Evolutionary conservation across 768 basidiomycete genomes (phyloP).

Genomic region (Tricholoma sp.): DNA sequence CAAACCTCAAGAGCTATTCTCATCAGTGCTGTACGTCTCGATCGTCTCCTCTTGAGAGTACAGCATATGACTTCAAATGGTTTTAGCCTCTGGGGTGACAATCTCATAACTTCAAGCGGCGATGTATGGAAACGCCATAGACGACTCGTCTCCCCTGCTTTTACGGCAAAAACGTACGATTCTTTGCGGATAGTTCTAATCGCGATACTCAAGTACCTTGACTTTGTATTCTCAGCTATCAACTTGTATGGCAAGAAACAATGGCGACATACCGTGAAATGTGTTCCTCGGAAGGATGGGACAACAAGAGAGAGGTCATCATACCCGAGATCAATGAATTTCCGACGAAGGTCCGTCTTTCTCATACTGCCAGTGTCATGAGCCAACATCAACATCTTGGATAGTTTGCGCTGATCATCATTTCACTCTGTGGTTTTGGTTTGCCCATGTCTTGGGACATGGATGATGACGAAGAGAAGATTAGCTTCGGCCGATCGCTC

Average conservation of each 20-base stretch:
- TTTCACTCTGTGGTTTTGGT: slow-evolving; percentile 21
- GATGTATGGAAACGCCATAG: slow-evolving; percentile 31
- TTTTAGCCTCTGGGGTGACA: slow-evolving; percentile 28
- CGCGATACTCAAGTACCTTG: too few relatives aligned
- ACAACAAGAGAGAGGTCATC: slow-evolving; percentile 5
- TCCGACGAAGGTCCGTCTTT: slow-evolving; percentile 16
- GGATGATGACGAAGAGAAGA: slow-evolving; percentile 1
- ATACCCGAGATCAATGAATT: slow-evolving; percentile 16
- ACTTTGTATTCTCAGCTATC: slow-evolving; percentile 14
- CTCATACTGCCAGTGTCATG: neutral
- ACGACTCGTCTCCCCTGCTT: slow-evolving; percentile 28
- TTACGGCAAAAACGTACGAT: slow-evolving; percentile 23
- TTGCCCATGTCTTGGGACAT: slow-evolving; percentile 17
- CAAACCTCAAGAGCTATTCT: slow-evolving; percentile 8
- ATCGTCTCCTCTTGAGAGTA: neutral
- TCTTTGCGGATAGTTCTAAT: neutral
- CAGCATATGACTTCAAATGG: neutral
- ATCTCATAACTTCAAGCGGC: slow-evolving; percentile 27
- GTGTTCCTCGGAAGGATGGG: slow-evolving; percentile 22
- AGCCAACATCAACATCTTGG: neutral
- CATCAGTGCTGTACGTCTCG: neutral
- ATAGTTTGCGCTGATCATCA: slow-evolving; percentile 18
- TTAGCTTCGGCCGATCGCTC: slow-evolving; percentile 6
- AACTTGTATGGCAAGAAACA: slow-evolving; percentile 25
- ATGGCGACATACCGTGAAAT: slow-evolving; percentile 22